A percentile compares a stretch with the other conserved stretches of the same genome.
These are phyloP conservation scores for Meyerozyma carpophila DNA, from an alignment of 1,139 yeast genomes.

Conservation along the genomic window DNA sequence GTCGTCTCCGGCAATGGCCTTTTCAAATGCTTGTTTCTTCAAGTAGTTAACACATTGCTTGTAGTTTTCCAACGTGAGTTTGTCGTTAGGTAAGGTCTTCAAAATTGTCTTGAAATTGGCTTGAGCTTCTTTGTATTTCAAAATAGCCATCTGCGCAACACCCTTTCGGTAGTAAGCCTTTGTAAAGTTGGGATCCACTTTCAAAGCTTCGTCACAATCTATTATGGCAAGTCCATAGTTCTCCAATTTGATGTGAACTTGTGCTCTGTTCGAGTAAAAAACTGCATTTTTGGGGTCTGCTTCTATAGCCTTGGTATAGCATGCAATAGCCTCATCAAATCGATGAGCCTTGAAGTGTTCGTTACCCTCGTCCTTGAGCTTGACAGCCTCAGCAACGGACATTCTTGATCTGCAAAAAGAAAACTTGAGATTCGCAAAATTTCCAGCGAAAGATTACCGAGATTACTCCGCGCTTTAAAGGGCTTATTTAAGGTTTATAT, in stretches of 20 bases:
- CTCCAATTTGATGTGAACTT: conserved; percentile 80
- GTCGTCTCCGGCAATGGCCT: conserved; percentile 75
- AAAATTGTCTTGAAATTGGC: conserved; percentile 64
- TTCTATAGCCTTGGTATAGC: conserved; percentile 75
- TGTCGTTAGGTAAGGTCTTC: conserved; percentile 62
- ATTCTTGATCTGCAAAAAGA: conserved; percentile 1
- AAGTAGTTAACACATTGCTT: conserved; percentile 63
- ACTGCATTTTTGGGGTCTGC: conserved; percentile 64
- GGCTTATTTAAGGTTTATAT: not conserved
- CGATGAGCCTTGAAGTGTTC: conserved; percentile 57
- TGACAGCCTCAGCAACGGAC: conserved; percentile 37
- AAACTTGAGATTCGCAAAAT: not conserved
- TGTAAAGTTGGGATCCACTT: conserved; percentile 58
- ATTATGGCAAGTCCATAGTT: conserved; percentile 78
- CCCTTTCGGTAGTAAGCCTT: conserved; percentile 87
- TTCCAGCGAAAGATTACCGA: not conserved
- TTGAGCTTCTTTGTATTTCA: conserved; percentile 72
- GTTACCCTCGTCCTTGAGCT: conserved; percentile 70
- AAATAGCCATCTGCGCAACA: conserved; percentile 69
- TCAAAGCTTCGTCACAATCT: conserved; percentile 72
- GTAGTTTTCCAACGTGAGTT: conserved; percentile 57
- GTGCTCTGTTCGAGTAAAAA: conserved; percentile 83
- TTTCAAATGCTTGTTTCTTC: conserved; percentile 75
- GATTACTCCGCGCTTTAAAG: not conserved
- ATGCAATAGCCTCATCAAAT: conserved; percentile 61